A percentile compares a stretch with the other conserved stretches of the same genome.
Evolutionary conservation across 176 grass and related monocot species (phyloP).

Genomic region (Guadua angustifolia): DNA sequence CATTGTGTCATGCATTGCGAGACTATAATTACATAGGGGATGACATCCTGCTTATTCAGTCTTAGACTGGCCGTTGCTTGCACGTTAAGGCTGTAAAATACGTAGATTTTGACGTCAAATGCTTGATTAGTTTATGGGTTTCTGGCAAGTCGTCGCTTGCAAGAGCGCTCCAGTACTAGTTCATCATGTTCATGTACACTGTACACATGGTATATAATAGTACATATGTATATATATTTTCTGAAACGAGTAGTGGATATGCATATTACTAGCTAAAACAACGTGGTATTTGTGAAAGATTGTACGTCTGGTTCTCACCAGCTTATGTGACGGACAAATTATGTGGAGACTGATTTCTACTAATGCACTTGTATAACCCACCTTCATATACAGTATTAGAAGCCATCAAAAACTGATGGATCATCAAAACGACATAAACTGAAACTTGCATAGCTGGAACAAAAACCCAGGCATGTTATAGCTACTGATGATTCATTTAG

Average conservation of each 20-base stretch:
- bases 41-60: no score
- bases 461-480: background rate
- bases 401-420: background rate
- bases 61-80: background rate
- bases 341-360: background rate
- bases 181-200: no score
- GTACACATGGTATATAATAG: no score
- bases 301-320: conserved; percentile 21
- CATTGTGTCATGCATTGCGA: no score
- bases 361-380: background rate
- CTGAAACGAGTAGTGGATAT: background rate
- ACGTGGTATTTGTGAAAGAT: background rate
- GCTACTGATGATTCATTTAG: background rate
- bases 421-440: background rate
- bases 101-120: no score
- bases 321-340: no score
- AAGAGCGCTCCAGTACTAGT: no score
- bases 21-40: no score
- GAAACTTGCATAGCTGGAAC: background rate
- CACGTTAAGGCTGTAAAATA: background rate
- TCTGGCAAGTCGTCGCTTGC: no score
- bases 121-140: no score
- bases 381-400: conserved; percentile 6
- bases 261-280: background rate
- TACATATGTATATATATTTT: no score